phyloP scores from a whole-genome alignment of 805 yeast genomes.

The Candida sanyiensis region DNA sequence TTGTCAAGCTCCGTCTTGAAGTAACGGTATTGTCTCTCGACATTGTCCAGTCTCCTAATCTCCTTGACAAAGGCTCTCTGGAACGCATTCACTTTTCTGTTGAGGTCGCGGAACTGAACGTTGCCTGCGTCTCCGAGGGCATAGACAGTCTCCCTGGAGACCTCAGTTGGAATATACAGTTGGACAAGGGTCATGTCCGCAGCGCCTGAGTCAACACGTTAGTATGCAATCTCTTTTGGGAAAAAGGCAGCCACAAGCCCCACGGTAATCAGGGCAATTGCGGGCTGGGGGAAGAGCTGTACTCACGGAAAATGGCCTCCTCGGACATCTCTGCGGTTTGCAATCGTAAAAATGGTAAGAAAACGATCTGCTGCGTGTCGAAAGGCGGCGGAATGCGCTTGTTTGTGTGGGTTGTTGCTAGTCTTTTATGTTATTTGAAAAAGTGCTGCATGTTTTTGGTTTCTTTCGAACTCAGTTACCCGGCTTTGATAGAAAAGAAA shows the following conservation, averaged over 20 bases:
- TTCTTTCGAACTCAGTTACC: not conserved
- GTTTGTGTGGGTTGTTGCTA: not conserved
- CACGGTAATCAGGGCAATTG: not conserved
- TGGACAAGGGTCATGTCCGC: slow-evolving; percentile 98
- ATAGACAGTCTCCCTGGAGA: slow-evolving; percentile 78
- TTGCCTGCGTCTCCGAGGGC: slow-evolving; percentile 81
- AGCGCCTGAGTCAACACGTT: slow-evolving; percentile 42
- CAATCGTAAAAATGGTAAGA: not conserved
- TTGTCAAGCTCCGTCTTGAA: slow-evolving; percentile 46
- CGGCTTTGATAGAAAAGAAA: not conserved
- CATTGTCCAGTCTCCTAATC: slow-evolving; percentile 75
- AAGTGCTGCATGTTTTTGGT: not conserved
- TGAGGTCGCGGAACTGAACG: slow-evolving; percentile 88
- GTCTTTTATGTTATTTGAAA: not conserved
- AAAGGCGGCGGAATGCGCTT: not conserved
- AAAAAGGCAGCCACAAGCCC: not conserved
- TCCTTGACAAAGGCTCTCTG: slow-evolving; percentile 91
- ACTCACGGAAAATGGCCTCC: slow-evolving; percentile 39
- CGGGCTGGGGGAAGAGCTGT: not conserved
- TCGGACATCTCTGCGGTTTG: slow-evolving; percentile 16
- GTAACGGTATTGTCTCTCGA: slow-evolving; percentile 74
- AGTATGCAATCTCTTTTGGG: not conserved
- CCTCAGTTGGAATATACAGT: slow-evolving; percentile 87
- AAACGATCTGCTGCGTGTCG: too few relatives aligned
- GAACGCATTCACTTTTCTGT: slow-evolving; percentile 72